phyloP scores from a whole-genome alignment of 495 filamentous ascomycete species.

The Evernia prunastri region DNA sequence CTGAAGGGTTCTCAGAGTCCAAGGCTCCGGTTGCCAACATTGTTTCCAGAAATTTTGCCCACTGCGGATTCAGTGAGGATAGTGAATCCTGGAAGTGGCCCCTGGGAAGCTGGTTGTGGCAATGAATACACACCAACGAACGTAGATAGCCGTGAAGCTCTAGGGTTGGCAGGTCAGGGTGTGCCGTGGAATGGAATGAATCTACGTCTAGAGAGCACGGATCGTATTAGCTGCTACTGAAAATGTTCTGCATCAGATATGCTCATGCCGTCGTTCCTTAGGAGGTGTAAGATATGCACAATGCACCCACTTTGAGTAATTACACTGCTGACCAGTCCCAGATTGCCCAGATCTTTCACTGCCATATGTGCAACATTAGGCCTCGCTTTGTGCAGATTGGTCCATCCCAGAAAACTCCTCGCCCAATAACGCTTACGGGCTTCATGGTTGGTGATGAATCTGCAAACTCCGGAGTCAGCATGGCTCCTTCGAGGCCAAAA shows the following conservation, averaged over 20 bases:
- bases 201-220: constrained; percentile 59
- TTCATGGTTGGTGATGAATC: constrained; percentile 73
- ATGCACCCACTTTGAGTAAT: constrained; percentile 66
- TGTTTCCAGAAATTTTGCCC: constrained; percentile 69
- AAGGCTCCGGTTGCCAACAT: constrained; percentile 67
- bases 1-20: constrained; percentile 66
- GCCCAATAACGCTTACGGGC: constrained; percentile 95
- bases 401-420: constrained; percentile 88
- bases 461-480: no score
- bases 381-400: constrained; percentile 63
- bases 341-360: constrained; percentile 57
- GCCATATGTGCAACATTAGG: constrained; percentile 79
- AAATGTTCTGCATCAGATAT: neutral
- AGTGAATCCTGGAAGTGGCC: constrained; percentile 70
- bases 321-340: constrained; percentile 67
- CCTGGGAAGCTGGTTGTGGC: constrained; percentile 59
- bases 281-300: neutral
- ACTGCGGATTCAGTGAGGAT: constrained; percentile 73
- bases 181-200: constrained; percentile 75
- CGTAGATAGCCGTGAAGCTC: constrained; percentile 90
- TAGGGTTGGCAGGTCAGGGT: constrained; percentile 66
- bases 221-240: neutral
- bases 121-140: constrained; percentile 74
- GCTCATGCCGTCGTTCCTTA: neutral
- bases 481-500: no score